Evolutionary conservation across 2,329 filamentous ascomycete genomes (phyloP).

Genomic region (Fusarium mexicanum): DNA sequence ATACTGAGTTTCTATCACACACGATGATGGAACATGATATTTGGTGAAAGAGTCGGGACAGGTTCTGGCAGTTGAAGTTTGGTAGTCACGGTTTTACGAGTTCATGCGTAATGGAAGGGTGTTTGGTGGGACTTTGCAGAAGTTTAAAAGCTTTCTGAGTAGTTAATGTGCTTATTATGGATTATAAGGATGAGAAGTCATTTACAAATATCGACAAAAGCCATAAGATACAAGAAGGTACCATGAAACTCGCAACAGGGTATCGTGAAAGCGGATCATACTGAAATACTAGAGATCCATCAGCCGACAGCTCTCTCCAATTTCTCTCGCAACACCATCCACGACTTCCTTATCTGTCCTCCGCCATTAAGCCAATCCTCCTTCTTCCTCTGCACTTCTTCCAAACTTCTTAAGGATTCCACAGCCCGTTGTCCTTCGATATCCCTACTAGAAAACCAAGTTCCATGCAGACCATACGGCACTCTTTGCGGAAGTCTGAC

Average conservation of each 20-base stretch:
- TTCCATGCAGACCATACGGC: conserved; percentile 74
- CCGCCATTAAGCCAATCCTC: not conserved
- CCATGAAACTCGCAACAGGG: not conserved
- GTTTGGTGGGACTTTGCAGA: too few relatives aligned
- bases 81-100: not conserved
- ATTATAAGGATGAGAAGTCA: not conserved
- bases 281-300: not conserved
- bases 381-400: not conserved
- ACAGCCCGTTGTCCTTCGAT: conserved; percentile 58
- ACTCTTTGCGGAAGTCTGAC: conserved; percentile 72
- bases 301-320: conserved; percentile 5
- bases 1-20: conserved; percentile 59
- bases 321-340: not conserved
- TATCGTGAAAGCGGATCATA: not conserved
- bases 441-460: conserved; percentile 66
- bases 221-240: too few relatives aligned
- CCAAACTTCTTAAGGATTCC: conserved; percentile 1
- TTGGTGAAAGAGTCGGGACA: conserved; percentile 42
- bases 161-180: not conserved
- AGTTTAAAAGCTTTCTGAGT: not conserved
- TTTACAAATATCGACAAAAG: accelerated
- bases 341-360: not conserved
- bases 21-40: conserved; percentile 56
- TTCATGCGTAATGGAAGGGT: not conserved
- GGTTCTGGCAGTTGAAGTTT: not conserved